Evolutionary conservation across 371 early-diverging fungal genomes (phyloP).

Genomic region (Thermomucor indicae-seudaticae): DNA sequence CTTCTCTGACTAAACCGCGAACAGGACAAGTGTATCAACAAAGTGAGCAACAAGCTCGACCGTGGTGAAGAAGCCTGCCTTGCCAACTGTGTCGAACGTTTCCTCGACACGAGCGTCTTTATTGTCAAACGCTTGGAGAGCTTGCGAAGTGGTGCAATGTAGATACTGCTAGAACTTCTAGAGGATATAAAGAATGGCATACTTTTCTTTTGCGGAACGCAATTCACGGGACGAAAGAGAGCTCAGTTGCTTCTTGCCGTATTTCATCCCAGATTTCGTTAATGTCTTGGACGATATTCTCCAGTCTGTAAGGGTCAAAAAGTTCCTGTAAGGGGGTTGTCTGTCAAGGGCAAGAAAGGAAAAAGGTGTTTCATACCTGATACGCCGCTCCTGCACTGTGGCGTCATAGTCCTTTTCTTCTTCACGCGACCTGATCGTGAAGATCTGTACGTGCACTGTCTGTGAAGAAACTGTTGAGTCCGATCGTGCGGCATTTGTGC

Average conservation of each 20-base stretch:
- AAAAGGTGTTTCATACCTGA: constrained; percentile 13
- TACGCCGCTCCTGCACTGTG: constrained; percentile 20
- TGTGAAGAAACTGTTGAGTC: background rate
- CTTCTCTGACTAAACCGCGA: background rate
- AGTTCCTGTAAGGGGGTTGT: background rate
- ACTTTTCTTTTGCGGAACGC: too few species aligned
- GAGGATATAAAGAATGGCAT: too few species aligned
- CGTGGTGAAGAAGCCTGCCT: constrained; percentile 68
- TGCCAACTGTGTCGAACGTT: constrained; percentile 79
- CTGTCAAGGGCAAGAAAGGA: background rate
- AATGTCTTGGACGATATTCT: constrained; percentile 14
- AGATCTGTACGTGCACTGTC: constrained; percentile 37
- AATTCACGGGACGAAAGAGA: too few species aligned
- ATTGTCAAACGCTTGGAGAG: constrained; percentile 68
- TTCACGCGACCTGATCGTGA: constrained; percentile 30
- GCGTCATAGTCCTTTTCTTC: constrained; percentile 39
- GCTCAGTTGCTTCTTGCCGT: constrained; percentile 33
- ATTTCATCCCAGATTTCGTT: constrained; percentile 41
- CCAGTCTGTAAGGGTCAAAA: constrained; percentile 11
- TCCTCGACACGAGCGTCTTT: constrained; percentile 72
- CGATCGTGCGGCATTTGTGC: too few species aligned
- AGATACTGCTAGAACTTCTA: constrained; percentile 1
- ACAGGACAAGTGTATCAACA: constrained; percentile 71
- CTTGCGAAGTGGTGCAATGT: constrained; percentile 24
- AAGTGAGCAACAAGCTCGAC: constrained; percentile 66